Conservation (phyloP, 352 stramenopile species). For the Phytopythium cucurbitacearum region DNA sequence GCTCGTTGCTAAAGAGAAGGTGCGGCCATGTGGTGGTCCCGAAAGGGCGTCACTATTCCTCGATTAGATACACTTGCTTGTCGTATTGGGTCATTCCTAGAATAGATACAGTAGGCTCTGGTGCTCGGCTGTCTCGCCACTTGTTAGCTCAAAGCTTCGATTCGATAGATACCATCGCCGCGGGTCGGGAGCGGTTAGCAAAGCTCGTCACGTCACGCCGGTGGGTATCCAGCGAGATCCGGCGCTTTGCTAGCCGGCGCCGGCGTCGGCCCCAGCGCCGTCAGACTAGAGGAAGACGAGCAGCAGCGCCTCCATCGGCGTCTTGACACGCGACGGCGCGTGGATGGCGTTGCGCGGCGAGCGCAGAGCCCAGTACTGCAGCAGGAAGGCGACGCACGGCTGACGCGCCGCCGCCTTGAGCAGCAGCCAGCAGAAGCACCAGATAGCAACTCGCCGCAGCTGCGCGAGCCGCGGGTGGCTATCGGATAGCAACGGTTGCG, state of each 20-base stretch:
- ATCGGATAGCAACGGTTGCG: not conserved
- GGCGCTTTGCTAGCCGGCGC: not conserved
- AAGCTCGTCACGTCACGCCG: no score
- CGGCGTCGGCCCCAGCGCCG: not conserved
- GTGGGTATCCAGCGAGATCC: no score
- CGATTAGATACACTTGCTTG: no score
- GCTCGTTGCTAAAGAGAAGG: no score
- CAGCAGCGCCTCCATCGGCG: slow-evolving; percentile 4
- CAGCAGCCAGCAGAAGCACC: slow-evolving; percentile 5
- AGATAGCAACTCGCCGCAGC: slow-evolving; percentile 1
- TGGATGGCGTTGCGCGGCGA: not conserved
- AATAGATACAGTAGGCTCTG: no score
- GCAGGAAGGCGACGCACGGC: slow-evolving; percentile 5
- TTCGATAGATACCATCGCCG: no score
- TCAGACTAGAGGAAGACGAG: slow-evolving; percentile 4
- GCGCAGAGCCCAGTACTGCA: slow-evolving; percentile 9
- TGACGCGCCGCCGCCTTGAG: slow-evolving; percentile 4
- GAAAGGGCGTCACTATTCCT: no score
- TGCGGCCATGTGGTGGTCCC: no score
- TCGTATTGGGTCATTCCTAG: no score
- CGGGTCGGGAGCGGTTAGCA: no score
- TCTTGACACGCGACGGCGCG: not conserved
- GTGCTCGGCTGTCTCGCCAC: no score
- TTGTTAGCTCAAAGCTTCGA: no score
- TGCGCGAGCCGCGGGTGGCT: slow-evolving; percentile 6